Evolutionary conservation across 2,329 filamentous ascomycete genomes (phyloP).

Genomic region (Byssoonygena ceratinophila): DNA sequence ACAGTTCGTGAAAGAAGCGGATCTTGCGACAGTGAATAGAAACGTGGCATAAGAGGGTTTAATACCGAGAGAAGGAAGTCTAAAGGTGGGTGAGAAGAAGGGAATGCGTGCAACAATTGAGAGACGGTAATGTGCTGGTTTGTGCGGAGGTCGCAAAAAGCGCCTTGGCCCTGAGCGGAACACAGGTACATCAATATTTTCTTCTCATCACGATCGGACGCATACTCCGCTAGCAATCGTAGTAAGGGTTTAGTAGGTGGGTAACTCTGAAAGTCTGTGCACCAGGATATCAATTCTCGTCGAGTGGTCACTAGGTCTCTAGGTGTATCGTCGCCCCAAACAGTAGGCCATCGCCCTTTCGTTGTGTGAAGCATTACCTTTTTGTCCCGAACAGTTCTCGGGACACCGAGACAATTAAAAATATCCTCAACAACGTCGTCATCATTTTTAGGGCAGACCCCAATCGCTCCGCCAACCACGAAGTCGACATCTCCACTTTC

Average conservation of each 20-base stretch:
- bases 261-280: conserved; percentile 83
- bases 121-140: conserved; percentile 74
- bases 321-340: conserved; percentile 85
- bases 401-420: conserved; percentile 69
- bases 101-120: conserved; percentile 84
- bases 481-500: conserved; percentile 77
- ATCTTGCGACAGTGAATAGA: conserved; percentile 96
- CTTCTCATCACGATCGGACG: conserved; percentile 68
- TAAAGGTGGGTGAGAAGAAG: conserved; percentile 78
- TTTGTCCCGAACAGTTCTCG: conserved; percentile 73
- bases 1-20: conserved; percentile 67
- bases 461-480: conserved; percentile 91
- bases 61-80: conserved; percentile 69
- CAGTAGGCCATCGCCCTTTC: conserved; percentile 84
- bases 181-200: conserved; percentile 79
- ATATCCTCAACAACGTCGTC: conserved; percentile 67
- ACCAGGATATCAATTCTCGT: conserved; percentile 90
- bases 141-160: conserved; percentile 89
- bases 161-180: conserved; percentile 79
- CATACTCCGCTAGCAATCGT: conserved; percentile 74
- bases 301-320: conserved; percentile 82
- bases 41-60: conserved; percentile 87
- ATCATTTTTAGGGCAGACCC: conserved; percentile 81
- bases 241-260: conserved; percentile 81
- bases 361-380: conserved; percentile 68